Conservation (phyloP, 106 monocot genomes). For the Apostasia shenzhenica region DNA sequence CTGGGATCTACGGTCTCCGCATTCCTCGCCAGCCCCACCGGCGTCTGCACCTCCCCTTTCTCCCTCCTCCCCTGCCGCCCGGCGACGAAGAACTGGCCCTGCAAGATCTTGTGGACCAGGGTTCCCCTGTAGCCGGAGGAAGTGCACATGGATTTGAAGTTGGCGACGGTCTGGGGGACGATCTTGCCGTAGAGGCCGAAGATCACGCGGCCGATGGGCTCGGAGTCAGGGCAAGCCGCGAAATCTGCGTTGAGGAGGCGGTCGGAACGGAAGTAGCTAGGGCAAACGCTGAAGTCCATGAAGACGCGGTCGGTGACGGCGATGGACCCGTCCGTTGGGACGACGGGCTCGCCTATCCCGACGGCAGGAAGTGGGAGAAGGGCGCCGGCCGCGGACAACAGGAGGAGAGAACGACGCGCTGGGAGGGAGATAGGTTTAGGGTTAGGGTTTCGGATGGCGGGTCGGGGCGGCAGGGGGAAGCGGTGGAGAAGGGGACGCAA, state of each 20-base stretch:
- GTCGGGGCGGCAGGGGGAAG: constrained; percentile 7
- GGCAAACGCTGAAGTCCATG: constrained; percentile 87
- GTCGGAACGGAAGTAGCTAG: constrained; percentile 75
- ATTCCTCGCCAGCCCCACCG: constrained; percentile 45
- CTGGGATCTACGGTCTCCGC: constrained; percentile 56
- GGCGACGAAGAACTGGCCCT: constrained; percentile 74
- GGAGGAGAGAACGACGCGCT: constrained; percentile 26
- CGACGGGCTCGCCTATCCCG: constrained; percentile 39
- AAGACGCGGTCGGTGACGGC: constrained; percentile 76
- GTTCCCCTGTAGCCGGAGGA: constrained; percentile 64
- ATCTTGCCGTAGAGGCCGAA: constrained; percentile 84
- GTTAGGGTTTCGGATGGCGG: constrained; percentile 9
- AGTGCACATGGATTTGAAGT: constrained; percentile 68
- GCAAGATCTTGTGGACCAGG: constrained; percentile 71
- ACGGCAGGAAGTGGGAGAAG: constrained; percentile 8
- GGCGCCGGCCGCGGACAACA: constrained; percentile 3
- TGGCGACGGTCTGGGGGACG: constrained; percentile 70
- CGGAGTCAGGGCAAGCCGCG: constrained; percentile 57
- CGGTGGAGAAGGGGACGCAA: constrained; percentile 5
- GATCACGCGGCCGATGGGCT: constrained; percentile 71
- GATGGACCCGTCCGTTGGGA: constrained; percentile 1
- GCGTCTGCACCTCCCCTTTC: constrained; percentile 61
- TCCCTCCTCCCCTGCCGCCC: constrained; percentile 74
- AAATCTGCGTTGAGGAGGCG: constrained; percentile 50
- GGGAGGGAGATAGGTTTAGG: constrained; percentile 7